Evolutionary conservation across 2,329 filamentous ascomycete genomes (phyloP).

Genomic region (Exophiala aquamarina): DNA sequence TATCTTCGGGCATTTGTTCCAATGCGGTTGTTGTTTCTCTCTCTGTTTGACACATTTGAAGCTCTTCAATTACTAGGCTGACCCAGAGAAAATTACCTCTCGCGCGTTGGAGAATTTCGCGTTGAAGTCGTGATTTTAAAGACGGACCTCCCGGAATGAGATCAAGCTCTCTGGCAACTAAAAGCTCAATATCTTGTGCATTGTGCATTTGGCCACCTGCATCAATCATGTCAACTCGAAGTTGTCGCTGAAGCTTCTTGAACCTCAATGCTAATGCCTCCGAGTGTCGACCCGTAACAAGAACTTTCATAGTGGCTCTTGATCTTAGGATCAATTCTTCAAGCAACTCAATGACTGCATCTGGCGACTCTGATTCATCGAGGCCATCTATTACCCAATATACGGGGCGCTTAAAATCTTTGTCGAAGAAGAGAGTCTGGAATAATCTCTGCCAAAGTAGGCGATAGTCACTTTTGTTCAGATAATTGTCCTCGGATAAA

Average conservation of each 20-base stretch:
- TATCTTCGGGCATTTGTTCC: conserved; percentile 28
- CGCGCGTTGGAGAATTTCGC: conserved; percentile 15
- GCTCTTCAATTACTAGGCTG: conserved; percentile 20
- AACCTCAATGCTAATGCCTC: conserved; percentile 5
- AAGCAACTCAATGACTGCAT: conserved; percentile 24
- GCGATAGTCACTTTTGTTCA: conserved; percentile 29
- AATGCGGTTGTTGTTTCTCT: conserved; percentile 22
- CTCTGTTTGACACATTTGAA: conserved; percentile 23
- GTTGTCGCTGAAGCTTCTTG: conserved; percentile 1
- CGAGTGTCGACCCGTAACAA: conserved; percentile 8
- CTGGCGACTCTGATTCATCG: conserved; percentile 35
- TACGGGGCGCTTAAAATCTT: conserved; percentile 26
- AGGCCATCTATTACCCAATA: conserved; percentile 44
- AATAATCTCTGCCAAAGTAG: conserved; percentile 37
- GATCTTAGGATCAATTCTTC: conserved; percentile 5
- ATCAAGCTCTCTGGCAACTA: conserved; percentile 15
- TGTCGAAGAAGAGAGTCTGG: conserved; percentile 31
- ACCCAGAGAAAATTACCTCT: conserved; percentile 26
- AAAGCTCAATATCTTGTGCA: conserved; percentile 16
- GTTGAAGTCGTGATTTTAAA: conserved; percentile 8
- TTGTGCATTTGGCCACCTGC: conserved; percentile 5
- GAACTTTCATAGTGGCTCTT: conserved; percentile 30
- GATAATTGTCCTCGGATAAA: conserved; percentile 24
- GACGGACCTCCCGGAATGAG: conserved; percentile 3
- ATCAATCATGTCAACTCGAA: conserved; percentile 6